phyloP scores from a whole-genome alignment of 495 filamentous ascomycete genomes.

The Parmelia sp. region DNA sequence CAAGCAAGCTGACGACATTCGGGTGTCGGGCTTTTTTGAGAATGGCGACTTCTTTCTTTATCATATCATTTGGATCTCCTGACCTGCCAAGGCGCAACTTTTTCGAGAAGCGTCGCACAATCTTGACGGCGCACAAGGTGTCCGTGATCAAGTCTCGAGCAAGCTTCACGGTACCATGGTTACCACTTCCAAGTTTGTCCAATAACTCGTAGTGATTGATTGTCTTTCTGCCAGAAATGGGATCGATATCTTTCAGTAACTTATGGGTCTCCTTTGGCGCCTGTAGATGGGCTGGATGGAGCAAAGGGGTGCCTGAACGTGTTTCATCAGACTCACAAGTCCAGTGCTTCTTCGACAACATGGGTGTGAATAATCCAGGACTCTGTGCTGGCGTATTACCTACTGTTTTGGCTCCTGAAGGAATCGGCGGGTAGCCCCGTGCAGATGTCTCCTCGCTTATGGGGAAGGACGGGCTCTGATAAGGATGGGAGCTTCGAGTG shows the following conservation, averaged over 20 bases:
- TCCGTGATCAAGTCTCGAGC: conserved; percentile 70
- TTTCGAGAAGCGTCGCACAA: conserved; percentile 92
- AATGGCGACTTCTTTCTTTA: conserved; percentile 94
- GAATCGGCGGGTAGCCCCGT: conserved; percentile 31
- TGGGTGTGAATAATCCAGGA: conserved; percentile 55
- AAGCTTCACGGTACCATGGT: conserved; percentile 96
- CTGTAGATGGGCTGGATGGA: conserved; percentile 61
- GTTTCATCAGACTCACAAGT: conserved; percentile 44
- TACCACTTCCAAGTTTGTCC: conserved; percentile 87
- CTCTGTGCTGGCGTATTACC: conserved; percentile 63
- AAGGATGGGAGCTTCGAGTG: conserved; percentile 39
- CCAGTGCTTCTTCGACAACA: conserved; percentile 30
- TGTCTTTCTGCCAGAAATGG: conserved; percentile 80
- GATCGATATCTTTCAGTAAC: conserved; percentile 58
- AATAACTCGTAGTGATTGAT: conserved; percentile 98
- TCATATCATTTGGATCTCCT: conserved; percentile 78
- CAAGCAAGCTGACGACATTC: conserved; percentile 87
- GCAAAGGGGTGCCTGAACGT: conserved; percentile 46
- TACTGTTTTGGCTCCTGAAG: conserved; percentile 43
- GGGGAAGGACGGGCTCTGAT: conserved; percentile 31
- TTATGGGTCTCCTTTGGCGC: conserved; percentile 49
- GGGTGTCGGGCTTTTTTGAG: conserved; percentile 95
- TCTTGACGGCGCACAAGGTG: conserved; percentile 93
- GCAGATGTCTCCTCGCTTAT: conserved; percentile 29
- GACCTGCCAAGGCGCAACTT: conserved; percentile 78